phyloP scores from a whole-genome alignment of 192 early-diverging fungal genomes.

The Coemansia aciculifera region DNA sequence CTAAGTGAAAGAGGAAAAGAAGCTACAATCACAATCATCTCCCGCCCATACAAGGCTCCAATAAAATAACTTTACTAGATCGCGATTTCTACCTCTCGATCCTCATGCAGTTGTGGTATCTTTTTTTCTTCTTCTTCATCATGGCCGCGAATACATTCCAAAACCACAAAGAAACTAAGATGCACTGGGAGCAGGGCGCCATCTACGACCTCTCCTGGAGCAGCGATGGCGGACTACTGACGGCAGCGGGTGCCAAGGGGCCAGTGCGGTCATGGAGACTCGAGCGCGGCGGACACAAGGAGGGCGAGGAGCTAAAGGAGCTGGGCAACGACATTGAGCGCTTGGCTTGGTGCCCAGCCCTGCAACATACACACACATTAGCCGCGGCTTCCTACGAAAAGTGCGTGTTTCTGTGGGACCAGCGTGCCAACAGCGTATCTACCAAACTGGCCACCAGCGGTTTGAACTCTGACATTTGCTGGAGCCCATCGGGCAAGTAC shows the following conservation, averaged over 20 bases:
- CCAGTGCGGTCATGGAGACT: conserved; percentile 41
- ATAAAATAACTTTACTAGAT: too few relatives aligned
- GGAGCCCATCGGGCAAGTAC: conserved; percentile 40
- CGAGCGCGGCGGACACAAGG: conserved; percentile 49
- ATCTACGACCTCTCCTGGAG: conserved; percentile 51
- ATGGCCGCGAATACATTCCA: conserved; percentile 12
- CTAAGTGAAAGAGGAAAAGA: background rate
- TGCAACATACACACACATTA: conserved; percentile 14
- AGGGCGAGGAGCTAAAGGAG: conserved; percentile 43
- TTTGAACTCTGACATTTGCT: conserved; percentile 32
- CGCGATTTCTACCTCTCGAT: background rate
- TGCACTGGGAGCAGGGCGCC: conserved; percentile 48
- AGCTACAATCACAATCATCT: background rate
- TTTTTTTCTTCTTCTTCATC: background rate
- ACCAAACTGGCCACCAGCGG: conserved; percentile 18
- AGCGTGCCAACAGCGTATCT: conserved; percentile 3
- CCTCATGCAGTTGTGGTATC: background rate
- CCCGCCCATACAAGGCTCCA: too few relatives aligned
- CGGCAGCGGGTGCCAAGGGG: conserved; percentile 36
- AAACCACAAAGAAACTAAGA: conserved; percentile 34
- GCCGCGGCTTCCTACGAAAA: conserved; percentile 46
- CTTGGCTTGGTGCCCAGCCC: conserved; percentile 35
- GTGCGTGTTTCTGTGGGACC: conserved; percentile 41
- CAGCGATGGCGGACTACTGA: conserved; percentile 47
- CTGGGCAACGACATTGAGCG: conserved; percentile 35